phyloP scores from a whole-genome alignment of 192 early-diverging fungal species.

The Backusella psychrophila region DNA sequence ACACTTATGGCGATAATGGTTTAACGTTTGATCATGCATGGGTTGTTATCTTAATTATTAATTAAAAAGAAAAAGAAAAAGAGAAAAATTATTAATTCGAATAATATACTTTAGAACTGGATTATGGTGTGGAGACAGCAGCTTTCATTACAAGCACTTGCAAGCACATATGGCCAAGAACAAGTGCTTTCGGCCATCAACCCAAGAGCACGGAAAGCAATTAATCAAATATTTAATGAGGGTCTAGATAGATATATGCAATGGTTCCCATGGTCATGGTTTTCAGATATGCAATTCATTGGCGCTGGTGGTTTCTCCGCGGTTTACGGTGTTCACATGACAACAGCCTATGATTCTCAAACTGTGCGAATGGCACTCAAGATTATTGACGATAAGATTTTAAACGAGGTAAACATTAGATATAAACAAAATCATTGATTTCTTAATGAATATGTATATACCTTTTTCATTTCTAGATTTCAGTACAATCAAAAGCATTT shows the following conservation, averaged over 20 bases:
- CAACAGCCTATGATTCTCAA: constrained; percentile 15
- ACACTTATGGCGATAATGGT: constrained; percentile 16
- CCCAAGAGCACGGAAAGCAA: constrained; percentile 25
- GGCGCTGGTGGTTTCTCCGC: constrained; percentile 37
- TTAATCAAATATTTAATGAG: constrained; percentile 25
- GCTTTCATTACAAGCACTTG: constrained; percentile 21
- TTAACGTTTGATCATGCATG: constrained; percentile 31
- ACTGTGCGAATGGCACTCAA: constrained; percentile 29
- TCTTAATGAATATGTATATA: not conserved
- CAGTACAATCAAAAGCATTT: constrained; percentile 30
- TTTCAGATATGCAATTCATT: constrained; percentile 35
- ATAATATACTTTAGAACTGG: constrained; percentile 28
- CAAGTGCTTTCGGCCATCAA: constrained; percentile 17
- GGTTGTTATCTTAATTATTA: constrained; percentile 7
- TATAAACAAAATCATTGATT: not conserved
- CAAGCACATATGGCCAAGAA: constrained; percentile 19
- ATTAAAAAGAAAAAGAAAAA: too few relatives aligned
- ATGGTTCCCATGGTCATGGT: constrained; percentile 38
- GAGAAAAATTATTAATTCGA: not conserved
- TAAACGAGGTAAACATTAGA: constrained; percentile 29
- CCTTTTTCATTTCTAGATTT: constrained; percentile 13
- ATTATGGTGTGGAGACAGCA: constrained; percentile 34
- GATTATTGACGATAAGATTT: constrained; percentile 33
- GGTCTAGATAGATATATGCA: constrained; percentile 32
- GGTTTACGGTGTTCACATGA: constrained; percentile 28